A percentile compares a stretch with the other conserved stretches of the same genome.
Conservation (phyloP, 169 alveolate genomes). For the Plasmodium gaboni region DNA sequence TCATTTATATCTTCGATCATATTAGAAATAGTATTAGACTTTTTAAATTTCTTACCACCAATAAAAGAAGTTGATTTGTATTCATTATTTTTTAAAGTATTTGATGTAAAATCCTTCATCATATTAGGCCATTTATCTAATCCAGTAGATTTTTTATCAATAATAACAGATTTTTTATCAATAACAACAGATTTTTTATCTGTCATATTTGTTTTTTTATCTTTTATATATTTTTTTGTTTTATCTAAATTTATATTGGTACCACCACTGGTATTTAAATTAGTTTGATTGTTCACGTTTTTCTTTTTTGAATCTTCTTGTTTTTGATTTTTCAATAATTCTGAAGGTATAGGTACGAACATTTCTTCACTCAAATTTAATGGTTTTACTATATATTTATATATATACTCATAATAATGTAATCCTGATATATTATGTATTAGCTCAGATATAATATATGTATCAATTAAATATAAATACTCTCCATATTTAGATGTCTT, state of each 20-base stretch:
- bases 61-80: neutral
- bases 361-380: slow-evolving; percentile 55
- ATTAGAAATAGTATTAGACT: slow-evolving; percentile 7
- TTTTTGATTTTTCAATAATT: slow-evolving; percentile 19
- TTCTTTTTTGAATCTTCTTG: slow-evolving; percentile 25
- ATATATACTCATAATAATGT: slow-evolving; percentile 52
- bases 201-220: neutral
- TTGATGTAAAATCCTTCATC: neutral
- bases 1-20: slow-evolving; percentile 4
- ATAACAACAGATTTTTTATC: neutral
- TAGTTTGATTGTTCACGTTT: neutral
- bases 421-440: slow-evolving; percentile 60
- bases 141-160: slow-evolving; percentile 2
- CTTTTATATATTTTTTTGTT: slow-evolving; percentile 26
- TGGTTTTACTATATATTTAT: slow-evolving; percentile 59
- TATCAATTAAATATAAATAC: slow-evolving; percentile 55
- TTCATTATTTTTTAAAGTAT: slow-evolving; percentile 17
- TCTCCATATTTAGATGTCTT: slow-evolving; percentile 29
- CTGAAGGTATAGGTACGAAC: slow-evolving; percentile 60
- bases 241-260: neutral
- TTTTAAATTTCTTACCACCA: slow-evolving; percentile 21
- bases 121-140: neutral
- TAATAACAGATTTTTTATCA: too few species aligned
- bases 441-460: slow-evolving; percentile 53
- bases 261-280: neutral